These are phyloP conservation scores for Nakazawaea wyomingensis DNA, from an alignment of 805 yeast genomes.

Conservation along the genomic window DNA sequence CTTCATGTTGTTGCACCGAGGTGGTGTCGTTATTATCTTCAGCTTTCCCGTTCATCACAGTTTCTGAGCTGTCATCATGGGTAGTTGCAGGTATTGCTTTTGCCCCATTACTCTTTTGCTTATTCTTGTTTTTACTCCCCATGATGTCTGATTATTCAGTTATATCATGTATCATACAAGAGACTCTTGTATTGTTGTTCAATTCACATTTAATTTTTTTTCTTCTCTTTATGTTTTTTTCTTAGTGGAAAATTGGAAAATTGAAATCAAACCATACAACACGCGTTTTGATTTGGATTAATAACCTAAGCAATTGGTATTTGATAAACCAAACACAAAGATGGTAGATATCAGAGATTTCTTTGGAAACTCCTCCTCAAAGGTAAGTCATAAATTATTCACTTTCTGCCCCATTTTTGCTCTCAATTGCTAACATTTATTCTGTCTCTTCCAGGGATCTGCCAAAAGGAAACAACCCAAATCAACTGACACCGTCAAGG, in stretches of 20 bases:
- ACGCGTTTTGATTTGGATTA: neutral
- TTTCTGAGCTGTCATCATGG: too few relatives aligned
- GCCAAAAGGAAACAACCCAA: conserved; percentile 2
- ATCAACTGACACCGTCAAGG: neutral
- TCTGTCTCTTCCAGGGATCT: neutral
- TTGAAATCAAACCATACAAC: too few relatives aligned
- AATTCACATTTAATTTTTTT: neutral
- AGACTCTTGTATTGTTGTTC: neutral
- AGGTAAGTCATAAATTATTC: conserved; percentile 10
- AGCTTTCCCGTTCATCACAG: too few relatives aligned
- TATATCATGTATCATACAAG: neutral
- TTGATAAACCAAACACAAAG: neutral
- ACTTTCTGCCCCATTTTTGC: too few relatives aligned
- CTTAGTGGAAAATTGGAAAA: too few relatives aligned
- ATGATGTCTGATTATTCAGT: neutral
- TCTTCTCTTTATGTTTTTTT: too few relatives aligned
- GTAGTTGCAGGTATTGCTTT: too few relatives aligned
- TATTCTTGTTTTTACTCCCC: conserved; percentile 16
- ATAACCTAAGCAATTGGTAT: neutral
- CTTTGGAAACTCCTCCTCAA: conserved; percentile 23
- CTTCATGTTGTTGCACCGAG: neutral
- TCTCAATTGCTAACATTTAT: neutral
- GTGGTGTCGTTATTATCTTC: too few relatives aligned
- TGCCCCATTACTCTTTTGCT: conserved; percentile 15
- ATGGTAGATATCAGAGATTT: conserved; percentile 38